phyloP scores from a whole-genome alignment of 2,329 filamentous ascomycete species.

The Exophiala dermatitidis region DNA sequence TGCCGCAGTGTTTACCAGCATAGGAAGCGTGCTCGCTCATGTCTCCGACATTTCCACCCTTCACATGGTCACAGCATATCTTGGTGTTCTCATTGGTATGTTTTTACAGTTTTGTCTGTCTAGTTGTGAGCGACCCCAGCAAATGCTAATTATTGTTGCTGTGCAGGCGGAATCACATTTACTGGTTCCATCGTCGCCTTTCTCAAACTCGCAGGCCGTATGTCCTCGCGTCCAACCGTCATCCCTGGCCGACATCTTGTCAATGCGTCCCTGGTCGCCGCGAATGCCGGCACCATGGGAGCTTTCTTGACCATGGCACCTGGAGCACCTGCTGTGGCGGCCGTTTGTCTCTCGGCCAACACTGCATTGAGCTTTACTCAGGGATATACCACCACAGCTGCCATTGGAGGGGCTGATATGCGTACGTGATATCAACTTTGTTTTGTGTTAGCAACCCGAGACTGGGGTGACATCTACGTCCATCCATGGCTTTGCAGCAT shows the following conservation, averaged over 20 bases:
- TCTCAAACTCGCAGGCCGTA: slow-evolving; percentile 72
- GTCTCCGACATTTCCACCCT: slow-evolving; percentile 60
- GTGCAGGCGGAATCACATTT: slow-evolving; percentile 68
- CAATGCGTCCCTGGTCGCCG: slow-evolving; percentile 66
- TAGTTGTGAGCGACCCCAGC: background rate
- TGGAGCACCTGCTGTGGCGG: slow-evolving; percentile 69
- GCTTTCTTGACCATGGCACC: slow-evolving; percentile 76
- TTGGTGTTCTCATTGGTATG: slow-evolving; percentile 71
- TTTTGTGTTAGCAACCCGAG: slow-evolving; percentile 3
- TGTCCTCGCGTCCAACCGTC: slow-evolving; percentile 68
- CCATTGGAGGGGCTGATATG: slow-evolving; percentile 92
- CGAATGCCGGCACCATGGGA: slow-evolving; percentile 76
- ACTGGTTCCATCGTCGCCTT: slow-evolving; percentile 87
- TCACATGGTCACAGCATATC: slow-evolving; percentile 77
- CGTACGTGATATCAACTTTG: slow-evolving; percentile 37
- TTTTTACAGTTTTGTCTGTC: background rate
- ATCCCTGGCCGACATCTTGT: slow-evolving; percentile 68
- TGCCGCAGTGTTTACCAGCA: slow-evolving; percentile 79
- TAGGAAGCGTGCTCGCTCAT: slow-evolving; percentile 74
- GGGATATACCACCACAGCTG: slow-evolving; percentile 78
- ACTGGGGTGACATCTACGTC: too few species aligned
- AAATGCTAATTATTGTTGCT: too few species aligned
- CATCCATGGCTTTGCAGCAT: background rate
- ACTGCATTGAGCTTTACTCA: slow-evolving; percentile 73
- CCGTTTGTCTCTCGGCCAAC: slow-evolving; percentile 68